Percentiles rank a stretch among this genome's conserved stretches.
phyloP scores from a whole-genome alignment of 805 yeast species.

The Lachancea quebecensis region DNA sequence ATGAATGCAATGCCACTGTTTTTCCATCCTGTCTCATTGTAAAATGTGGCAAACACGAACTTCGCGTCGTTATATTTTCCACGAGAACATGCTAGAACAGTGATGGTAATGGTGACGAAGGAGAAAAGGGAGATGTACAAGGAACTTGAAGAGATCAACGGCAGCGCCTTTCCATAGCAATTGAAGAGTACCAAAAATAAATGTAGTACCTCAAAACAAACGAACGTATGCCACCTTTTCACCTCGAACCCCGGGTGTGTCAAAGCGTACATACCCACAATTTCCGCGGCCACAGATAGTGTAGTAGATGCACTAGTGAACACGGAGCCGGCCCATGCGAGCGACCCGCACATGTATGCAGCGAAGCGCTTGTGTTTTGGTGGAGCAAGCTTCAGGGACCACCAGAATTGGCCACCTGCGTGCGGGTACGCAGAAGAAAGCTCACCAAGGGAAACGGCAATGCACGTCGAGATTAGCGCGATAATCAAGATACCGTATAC shows the following conservation, averaged over 20 bases:
- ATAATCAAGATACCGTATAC: slow-evolving; percentile 53
- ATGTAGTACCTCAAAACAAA: slow-evolving; percentile 45
- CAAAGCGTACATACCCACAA: slow-evolving; percentile 45
- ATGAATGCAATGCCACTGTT: slow-evolving; percentile 55
- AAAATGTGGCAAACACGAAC: slow-evolving; percentile 53
- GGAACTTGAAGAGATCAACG: slow-evolving; percentile 44
- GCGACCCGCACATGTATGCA: slow-evolving; percentile 56
- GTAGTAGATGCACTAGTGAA: slow-evolving; percentile 61
- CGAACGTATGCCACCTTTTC: slow-evolving; percentile 51
- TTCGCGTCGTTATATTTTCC: slow-evolving; percentile 48
- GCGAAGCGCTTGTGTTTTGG: slow-evolving; percentile 36
- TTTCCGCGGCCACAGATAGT: slow-evolving; percentile 46
- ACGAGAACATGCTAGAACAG: slow-evolving; percentile 49
- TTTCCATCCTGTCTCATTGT: slow-evolving; percentile 58
- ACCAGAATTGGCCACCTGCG: slow-evolving; percentile 60
- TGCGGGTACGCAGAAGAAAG: slow-evolving; percentile 51
- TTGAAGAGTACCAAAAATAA: slow-evolving; percentile 43
- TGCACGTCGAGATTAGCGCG: slow-evolving; percentile 41
- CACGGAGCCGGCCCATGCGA: slow-evolving; percentile 59
- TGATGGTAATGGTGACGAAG: slow-evolving; percentile 49
- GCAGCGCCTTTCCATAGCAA: slow-evolving; percentile 48
- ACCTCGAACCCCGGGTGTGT: slow-evolving; percentile 32
- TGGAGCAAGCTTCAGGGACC: slow-evolving; percentile 54
- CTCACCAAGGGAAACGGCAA: slow-evolving; percentile 49
- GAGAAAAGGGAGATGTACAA: slow-evolving; percentile 50